Percentiles rank a stretch among this genome's conserved stretches.
These are phyloP conservation scores for Cymbidium sinense DNA, from an alignment of 106 monocot genomes.

Conservation along the genomic window DNA sequence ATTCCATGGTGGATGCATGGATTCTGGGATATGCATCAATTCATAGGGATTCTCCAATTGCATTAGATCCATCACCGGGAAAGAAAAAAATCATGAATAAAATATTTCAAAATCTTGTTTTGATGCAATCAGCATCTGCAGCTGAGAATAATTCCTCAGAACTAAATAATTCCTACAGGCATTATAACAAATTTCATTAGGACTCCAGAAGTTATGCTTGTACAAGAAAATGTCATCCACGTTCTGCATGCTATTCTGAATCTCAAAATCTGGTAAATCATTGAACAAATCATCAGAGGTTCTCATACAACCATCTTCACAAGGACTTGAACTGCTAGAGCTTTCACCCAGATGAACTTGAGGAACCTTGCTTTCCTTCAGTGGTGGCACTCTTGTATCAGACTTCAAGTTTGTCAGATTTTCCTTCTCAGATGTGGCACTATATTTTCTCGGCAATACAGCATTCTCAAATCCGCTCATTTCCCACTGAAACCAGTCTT, in stretches of 20 bases:
- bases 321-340: neutral
- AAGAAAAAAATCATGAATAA: slow-evolving; percentile 15
- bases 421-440: neutral
- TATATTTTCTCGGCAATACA: neutral
- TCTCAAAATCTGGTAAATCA: slow-evolving; percentile 10
- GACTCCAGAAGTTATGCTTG: slow-evolving; percentile 19
- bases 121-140: neutral
- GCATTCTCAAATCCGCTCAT: neutral
- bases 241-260: slow-evolving; percentile 21
- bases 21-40: slow-evolving; percentile 6
- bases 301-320: neutral
- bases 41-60: slow-evolving; percentile 5
- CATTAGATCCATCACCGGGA: slow-evolving; percentile 13
- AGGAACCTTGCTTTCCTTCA: neutral
- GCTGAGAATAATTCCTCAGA: neutral
- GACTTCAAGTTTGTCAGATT: neutral
- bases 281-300: slow-evolving; percentile 14
- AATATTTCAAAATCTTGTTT: neutral
- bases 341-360: neutral
- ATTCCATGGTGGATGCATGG: slow-evolving; percentile 1
- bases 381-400: neutral
- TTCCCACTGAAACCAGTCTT: neutral
- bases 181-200: slow-evolving; percentile 9
- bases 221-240: slow-evolving; percentile 36
- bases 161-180: slow-evolving; percentile 3